Base-by-base conservation (phyloP, 1,284 basidiomycete genomes). In the Moesziomyces aphidis region DNA sequence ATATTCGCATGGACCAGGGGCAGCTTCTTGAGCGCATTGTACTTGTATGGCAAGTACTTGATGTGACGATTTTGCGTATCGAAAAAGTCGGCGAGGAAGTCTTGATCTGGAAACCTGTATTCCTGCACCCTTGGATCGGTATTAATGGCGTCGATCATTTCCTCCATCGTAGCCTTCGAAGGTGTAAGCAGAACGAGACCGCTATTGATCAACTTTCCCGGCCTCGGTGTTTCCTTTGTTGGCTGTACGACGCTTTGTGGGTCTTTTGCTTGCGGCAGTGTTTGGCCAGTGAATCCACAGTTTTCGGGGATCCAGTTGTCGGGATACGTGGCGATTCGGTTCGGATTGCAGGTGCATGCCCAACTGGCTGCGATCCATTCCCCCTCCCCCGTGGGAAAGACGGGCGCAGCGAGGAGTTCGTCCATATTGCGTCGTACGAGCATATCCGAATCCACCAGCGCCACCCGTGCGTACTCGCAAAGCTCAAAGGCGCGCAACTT, bases 281-380 rank as follows among this genome's bases (percentile, higher is more conserved):
- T 13, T 50, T 81, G 81, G 8, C 91, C 87, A 2, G 91, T 91
- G 85, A 93, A 90, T 21, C 92, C 90, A 85, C 95, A 98, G 81
- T 97, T 97, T 58, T 87, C 90, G 6, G 95, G 94, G 31, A 90
- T 88, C 95, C 95, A 98, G 83, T 97, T 93, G 6, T 82, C 78
- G 3, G 96, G 95, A 85, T 98, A 98, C 80, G 95, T 92, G 1
- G 88, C 76, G 46, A 95, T 86, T 81, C 90, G 90, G 55, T 90
- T 89, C 10, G 95, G 95, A 83, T 98, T 98, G 87, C 95, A 98
- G 1, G 94, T 91, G 82, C 95, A 98, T 9, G 90, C 95, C 73
- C 95, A 95, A 0, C 87, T 89, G 0, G 93, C 94, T 3, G 92
- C 94, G 63, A 98, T 95, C 43, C 79, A 77, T 6, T 88, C 89